Percentiles rank a stretch among this genome's conserved stretches.
These are phyloP conservation scores for Fusarium fracticaudum DNA, from an alignment of 2,329 filamentous ascomycete species.

Conservation along the genomic window DNA sequence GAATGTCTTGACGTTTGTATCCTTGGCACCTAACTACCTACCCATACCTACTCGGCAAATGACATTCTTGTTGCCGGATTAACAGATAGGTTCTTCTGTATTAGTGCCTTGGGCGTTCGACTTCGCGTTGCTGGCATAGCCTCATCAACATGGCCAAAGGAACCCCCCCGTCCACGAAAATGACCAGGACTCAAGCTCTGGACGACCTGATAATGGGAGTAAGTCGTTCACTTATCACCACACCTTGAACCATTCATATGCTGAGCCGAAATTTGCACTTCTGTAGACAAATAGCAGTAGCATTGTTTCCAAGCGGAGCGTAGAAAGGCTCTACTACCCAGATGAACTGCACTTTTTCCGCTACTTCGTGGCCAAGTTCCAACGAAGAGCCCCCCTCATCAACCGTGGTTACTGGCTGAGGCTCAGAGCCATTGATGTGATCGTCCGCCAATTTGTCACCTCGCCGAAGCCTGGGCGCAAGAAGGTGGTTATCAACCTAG, in stretches of 20 bases:
- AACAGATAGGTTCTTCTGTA: not conserved
- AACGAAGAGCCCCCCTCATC: slow-evolving; percentile 85
- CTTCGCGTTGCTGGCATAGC: not conserved
- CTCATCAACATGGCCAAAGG: slow-evolving; percentile 27
- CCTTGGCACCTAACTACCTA: not conserved
- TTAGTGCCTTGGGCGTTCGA: too few species aligned
- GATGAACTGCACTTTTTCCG: slow-evolving; percentile 84
- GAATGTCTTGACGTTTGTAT: not conserved
- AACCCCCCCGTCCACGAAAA: slow-evolving; percentile 10
- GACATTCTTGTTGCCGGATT: not conserved
- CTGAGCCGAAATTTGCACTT: not conserved
- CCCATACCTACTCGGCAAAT: not conserved
- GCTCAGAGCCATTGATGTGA: slow-evolving; percentile 81
- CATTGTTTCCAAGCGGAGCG: slow-evolving; percentile 91
- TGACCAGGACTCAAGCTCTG: slow-evolving; percentile 42
- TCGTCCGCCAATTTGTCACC: slow-evolving; percentile 78
- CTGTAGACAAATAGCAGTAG: slow-evolving; percentile 85
- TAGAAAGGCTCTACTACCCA: slow-evolving; percentile 87
- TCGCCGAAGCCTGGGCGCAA: slow-evolving; percentile 57
- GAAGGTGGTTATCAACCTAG: slow-evolving; percentile 84
- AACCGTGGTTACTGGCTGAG: slow-evolving; percentile 91
- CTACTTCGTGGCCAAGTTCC: slow-evolving; percentile 86
- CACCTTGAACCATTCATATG: not conserved
- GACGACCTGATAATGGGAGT: slow-evolving; percentile 68
- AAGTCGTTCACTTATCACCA: slow-evolving; percentile 42